Conservation (phyloP, 306 rosid species). For the Cucumis hystrix region DNA sequence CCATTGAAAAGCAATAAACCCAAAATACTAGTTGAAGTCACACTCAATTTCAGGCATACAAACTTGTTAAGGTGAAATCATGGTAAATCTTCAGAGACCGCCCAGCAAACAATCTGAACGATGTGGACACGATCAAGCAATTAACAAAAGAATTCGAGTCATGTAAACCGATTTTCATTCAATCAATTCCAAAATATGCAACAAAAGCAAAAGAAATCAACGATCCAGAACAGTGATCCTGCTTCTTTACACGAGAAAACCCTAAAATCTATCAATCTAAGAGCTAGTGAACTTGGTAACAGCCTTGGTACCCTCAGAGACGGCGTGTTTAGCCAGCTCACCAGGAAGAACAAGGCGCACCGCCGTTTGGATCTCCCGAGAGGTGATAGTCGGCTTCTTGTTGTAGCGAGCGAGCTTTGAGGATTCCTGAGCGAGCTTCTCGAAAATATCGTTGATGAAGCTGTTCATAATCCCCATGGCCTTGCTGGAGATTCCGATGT, state of each 20-base stretch:
- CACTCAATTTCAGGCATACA: no score
- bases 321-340: slow-evolving; percentile 52
- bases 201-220: not conserved
- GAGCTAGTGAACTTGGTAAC: slow-evolving; percentile 50
- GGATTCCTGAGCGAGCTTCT: slow-evolving; percentile 44
- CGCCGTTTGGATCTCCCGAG: slow-evolving; percentile 50
- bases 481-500: slow-evolving; percentile 42
- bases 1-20: no score
- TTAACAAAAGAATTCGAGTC: no score
- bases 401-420: slow-evolving; percentile 42
- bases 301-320: slow-evolving; percentile 54
- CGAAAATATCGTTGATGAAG: slow-evolving; percentile 49
- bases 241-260: not conserved
- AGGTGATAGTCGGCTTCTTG: slow-evolving; percentile 48
- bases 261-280: slow-evolving; percentile 1
- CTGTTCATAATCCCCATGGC: slow-evolving; percentile 57
- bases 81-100: no score
- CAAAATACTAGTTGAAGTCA: no score
- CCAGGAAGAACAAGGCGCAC: slow-evolving; percentile 46
- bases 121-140: no score
- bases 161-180: not conserved
- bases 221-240: not conserved
- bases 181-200: not conserved
- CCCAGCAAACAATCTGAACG: no score
- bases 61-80: no score